Evolutionary conservation across 768 basidiomycete species (phyloP).

Genomic region (Lactarius indigo): DNA sequence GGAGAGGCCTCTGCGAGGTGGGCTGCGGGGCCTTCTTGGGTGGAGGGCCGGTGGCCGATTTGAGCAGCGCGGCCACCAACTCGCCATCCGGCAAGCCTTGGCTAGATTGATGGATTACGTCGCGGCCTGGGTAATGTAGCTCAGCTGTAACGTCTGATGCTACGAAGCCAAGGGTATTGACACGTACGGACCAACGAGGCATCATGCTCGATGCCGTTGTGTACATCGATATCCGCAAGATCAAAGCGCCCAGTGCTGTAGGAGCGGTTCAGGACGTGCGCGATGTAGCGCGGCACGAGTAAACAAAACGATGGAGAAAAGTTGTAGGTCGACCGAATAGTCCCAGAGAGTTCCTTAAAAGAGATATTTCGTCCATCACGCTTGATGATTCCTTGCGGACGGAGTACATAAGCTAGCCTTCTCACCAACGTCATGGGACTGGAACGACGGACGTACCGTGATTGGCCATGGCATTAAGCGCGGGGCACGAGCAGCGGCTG

Average conservation of each 20-base stretch:
- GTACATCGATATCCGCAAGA: constrained; percentile 62
- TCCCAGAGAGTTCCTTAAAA: constrained; percentile 46
- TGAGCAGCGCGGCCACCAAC: constrained; percentile 56
- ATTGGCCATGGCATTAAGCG: constrained; percentile 77
- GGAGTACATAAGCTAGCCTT: neutral
- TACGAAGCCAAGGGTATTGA: neutral
- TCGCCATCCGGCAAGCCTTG: constrained; percentile 49
- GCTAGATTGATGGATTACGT: constrained; percentile 43
- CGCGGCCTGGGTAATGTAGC: constrained; percentile 45
- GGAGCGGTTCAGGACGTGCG: constrained; percentile 51
- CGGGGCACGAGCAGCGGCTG: constrained; percentile 71
- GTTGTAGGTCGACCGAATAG: constrained; percentile 49
- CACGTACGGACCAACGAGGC: constrained; percentile 48
- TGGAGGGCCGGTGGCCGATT: constrained; percentile 56
- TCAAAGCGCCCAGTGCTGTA: constrained; percentile 60
- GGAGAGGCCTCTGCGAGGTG: neutral
- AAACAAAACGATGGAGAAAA: constrained; percentile 64
- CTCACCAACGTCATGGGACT: neutral
- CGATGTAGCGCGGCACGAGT: constrained; percentile 61
- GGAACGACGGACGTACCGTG: constrained; percentile 48
- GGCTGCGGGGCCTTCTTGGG: neutral
- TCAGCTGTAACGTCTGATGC: neutral
- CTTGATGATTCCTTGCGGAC: constrained; percentile 40
- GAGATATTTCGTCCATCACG: constrained; percentile 66
- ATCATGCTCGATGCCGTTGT: constrained; percentile 76